Conservation (phyloP, 2,329 filamentous ascomycete genomes). For the Fusarium annulatum region DNA sequence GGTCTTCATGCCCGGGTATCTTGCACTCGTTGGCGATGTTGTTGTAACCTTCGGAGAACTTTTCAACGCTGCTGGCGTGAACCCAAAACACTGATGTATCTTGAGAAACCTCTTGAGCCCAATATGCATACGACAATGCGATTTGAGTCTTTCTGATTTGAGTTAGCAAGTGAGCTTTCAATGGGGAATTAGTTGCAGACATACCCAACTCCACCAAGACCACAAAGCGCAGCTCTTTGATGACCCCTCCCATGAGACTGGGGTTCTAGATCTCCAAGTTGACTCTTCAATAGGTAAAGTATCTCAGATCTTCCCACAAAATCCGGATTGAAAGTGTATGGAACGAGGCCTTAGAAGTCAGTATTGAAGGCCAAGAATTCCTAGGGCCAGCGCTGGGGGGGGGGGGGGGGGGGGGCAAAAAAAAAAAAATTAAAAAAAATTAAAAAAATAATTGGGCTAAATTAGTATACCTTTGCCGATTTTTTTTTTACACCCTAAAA, state of each 20-base stretch:
- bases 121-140: slow-evolving; percentile 30
- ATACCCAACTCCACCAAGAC: slow-evolving; percentile 36
- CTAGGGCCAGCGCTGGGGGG: not conserved
- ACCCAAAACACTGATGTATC: slow-evolving; percentile 50
- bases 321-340: slow-evolving; percentile 17
- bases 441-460: too few species aligned
- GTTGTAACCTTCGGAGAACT: slow-evolving; percentile 49
- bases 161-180: too few species aligned
- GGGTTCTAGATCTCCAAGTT: not conserved
- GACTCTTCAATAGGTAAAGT: slow-evolving; percentile 2
- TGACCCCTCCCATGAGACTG: not conserved
- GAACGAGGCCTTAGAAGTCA: slow-evolving; percentile 11
- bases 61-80: slow-evolving; percentile 45
- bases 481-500: too few species aligned
- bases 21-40: slow-evolving; percentile 47
- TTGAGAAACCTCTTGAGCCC: not conserved
- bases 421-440: too few species aligned
- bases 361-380: not conserved
- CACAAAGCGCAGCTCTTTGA: slow-evolving; percentile 5
- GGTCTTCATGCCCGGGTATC: slow-evolving; percentile 42
- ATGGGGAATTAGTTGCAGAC: not conserved
- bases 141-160: slow-evolving; percentile 26
- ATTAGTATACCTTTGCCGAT: too few species aligned
- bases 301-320: slow-evolving; percentile 26
- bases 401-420: too few species aligned